Base-by-base conservation (phyloP, 495 filamentous ascomycete genomes). In the Tuber magnatum region DNA sequence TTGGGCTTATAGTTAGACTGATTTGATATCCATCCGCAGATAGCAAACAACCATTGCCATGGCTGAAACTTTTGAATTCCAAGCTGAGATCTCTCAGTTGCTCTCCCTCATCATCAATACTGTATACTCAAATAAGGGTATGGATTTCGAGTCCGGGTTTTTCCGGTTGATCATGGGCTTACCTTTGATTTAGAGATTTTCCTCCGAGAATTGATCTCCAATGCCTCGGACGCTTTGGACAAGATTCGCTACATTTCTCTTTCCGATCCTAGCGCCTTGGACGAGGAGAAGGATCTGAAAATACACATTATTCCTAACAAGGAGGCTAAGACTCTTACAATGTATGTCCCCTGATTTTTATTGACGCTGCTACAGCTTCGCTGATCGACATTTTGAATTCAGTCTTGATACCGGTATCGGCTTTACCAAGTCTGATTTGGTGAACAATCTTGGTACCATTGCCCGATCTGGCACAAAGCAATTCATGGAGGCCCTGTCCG, bases 71-170 rank as follows among this genome's bases (percentile, higher is more conserved):
- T 97, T 97, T 88, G 94, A 97, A 91, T 99, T 99, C 88, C 95
- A 99, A 90, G 94, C 94, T 91, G 94, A 97, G 91, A 98, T 98
- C 86, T 97, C 93, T 91, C 95, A 99, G 93, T 92, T 99, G 73
- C 92, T 99, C 83, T 93, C 91, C 77, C 91, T 99, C 83, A 98
- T 99, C 87, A 98, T 99, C 88, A 99, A 99, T 92, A 98, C 95
- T 76, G 95, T 99, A 87, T 99, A 99, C 90, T 97, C 94, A 79
- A 99, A 99, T 90, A 99, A 99, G 90, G 95, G 97, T 87, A 75
- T 65, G 76, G 32, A 20, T 22, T 28, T 48, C 9, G 69, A 32
- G 40, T 35, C 18, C 38, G 20, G 24, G 38, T 69, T 18, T 18
- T 70, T 18, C 28, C 35, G 20, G 69, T 68, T 38, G 35, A 40